Percentiles rank a stretch among this genome's conserved stretches.
Evolutionary conservation across 345 rosid genomes (phyloP).

Genomic region (Jatropha curcas): DNA sequence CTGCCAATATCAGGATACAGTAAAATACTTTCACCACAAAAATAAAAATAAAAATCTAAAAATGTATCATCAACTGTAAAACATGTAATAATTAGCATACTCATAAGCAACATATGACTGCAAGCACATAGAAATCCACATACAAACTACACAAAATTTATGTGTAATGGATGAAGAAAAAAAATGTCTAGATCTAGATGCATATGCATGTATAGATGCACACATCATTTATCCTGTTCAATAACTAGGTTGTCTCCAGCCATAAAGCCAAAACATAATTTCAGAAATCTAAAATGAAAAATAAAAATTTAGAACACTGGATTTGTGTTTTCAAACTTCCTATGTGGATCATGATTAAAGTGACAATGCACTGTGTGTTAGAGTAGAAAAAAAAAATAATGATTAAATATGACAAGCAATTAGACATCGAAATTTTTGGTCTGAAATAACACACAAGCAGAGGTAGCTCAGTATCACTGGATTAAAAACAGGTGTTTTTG

Average conservation of each 20-base stretch:
- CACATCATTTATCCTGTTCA: not conserved
- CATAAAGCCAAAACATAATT: not conserved
- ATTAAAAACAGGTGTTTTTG: no score
- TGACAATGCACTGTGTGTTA: not conserved
- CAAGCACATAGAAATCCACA: not conserved
- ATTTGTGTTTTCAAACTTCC: not conserved
- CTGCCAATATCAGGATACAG: slow-evolving; percentile 37
- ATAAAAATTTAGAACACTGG: no score
- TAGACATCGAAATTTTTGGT: not conserved
- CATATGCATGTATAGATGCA: not conserved
- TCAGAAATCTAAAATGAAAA: not conserved
- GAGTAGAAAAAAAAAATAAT: no score
- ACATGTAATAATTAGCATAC: not conserved
- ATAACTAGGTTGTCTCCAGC: not conserved
- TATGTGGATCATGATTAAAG: not conserved
- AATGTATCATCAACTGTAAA: not conserved
- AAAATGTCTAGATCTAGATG: not conserved
- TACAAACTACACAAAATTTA: not conserved
- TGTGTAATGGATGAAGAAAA: not conserved
- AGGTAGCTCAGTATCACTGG: not conserved
- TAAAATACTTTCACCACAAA: not conserved
- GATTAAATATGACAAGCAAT: not conserved
- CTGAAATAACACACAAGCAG: not conserved
- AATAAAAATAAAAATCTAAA: not conserved
- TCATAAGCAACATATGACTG: not conserved